These are phyloP conservation scores for Crepidotus variabilis DNA, from an alignment of 768 basidiomycete species.

Conservation along the genomic window DNA sequence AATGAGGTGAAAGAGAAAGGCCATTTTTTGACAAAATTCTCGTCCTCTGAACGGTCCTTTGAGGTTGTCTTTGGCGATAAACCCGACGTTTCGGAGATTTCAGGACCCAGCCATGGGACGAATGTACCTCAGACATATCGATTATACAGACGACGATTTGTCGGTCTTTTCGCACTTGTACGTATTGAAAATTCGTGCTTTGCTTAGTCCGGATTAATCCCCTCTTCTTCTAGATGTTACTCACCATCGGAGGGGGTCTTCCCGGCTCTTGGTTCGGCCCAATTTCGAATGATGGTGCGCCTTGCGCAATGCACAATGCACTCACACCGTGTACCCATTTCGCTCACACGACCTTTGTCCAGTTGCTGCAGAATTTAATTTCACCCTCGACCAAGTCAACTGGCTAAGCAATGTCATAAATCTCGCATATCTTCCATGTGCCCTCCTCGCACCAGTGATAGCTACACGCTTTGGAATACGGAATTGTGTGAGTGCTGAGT, in stretches of 20 bases:
- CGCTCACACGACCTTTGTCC: constrained; percentile 1
- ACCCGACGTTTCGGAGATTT: neutral
- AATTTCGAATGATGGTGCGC: constrained; percentile 63
- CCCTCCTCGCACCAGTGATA: constrained; percentile 55
- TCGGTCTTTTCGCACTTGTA: constrained; percentile 62
- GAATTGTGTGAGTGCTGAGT: constrained; percentile 47
- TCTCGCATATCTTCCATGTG: constrained; percentile 58
- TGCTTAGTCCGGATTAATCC: neutral
- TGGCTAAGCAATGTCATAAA: constrained; percentile 76
- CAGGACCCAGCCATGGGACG: neutral
- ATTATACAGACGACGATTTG: constrained; percentile 68
- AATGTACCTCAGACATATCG: constrained; percentile 36
- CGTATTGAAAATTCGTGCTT: constrained; percentile 14
- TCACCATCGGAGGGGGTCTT: constrained; percentile 65
- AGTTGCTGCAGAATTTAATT: constrained; percentile 64
- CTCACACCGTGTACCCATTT: neutral
- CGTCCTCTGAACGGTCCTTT: neutral
- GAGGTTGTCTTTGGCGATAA: neutral
- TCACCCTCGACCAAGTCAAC: constrained; percentile 69
- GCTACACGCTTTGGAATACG: constrained; percentile 58
- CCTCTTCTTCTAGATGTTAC: constrained; percentile 40
- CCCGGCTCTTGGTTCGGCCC: constrained; percentile 84
- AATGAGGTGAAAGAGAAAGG: neutral
- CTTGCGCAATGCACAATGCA: too few relatives aligned
- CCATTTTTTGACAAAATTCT: neutral